Evolutionary conservation across 129 eudicot species (phyloP), one percentile per base, ranked within the genome.

Genomic region (Saposhnikovia divaricata): DNA sequence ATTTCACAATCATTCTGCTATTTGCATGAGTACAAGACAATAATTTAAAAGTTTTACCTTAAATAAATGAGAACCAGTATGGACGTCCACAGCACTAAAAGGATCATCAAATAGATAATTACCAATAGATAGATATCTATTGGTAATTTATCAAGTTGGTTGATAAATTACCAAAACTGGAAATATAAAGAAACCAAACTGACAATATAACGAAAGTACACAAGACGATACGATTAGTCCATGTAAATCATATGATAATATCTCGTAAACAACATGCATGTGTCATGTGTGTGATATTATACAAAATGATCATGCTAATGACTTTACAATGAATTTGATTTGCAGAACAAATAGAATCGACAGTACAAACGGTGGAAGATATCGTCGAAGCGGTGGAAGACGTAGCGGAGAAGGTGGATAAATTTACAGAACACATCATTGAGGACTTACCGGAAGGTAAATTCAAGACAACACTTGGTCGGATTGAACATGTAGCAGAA

Each of bases 21-120:
- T 31, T 31, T 31, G 34, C 34, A 31, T 31, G 34, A 31, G 34
- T 31, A 31, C 0, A 31, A 1, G 34, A 31, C 34, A 31, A 31
- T 31, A 31, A 39, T 39, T 3, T 19, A 61, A 61, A 27, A 7
- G 2, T 5, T 83, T 72, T 8, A 94, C 98, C 81, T 88, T 90
- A 82, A 94, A 94, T 13, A 94, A 85, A 84, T 91, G 92, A 70
- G 85, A 85, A 77, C 98, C 96, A 0, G 34, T 94, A 80, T 94
- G 97, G 75, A 96, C 97, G 87, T 94, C 97, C 65, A 94, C 97
- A 63, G 97, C 92, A 72, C 98, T 92, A 71, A 94, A 94, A 10
- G 97, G 97, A 84, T 94, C 98, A 80, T 94, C 97, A 81, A 94
- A 86, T 15, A 94, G 76, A 84, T 92, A 91, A 25, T 19, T 78